These are phyloP conservation scores for Wickerhamomyces chambardii DNA, from an alignment of 805 yeast genomes.

Conservation along the genomic window DNA sequence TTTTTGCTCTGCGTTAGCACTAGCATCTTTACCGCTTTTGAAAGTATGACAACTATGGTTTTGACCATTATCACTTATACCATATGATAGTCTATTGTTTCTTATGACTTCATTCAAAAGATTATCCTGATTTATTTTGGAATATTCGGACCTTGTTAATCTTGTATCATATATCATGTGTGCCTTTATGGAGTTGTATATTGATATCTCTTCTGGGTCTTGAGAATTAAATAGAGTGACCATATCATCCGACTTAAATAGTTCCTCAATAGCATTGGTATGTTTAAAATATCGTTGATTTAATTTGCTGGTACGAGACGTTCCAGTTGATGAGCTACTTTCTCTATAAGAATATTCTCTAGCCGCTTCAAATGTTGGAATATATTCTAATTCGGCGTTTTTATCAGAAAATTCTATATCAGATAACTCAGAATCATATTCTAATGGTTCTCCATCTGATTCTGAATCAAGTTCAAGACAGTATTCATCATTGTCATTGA, in stretches of 20 bases:
- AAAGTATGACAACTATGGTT: not conserved
- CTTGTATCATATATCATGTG: slow-evolving; percentile 15
- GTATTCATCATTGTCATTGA: not conserved
- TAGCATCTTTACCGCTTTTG: slow-evolving; percentile 10
- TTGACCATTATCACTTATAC: slow-evolving; percentile 9
- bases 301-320: no score
- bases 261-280: slow-evolving; percentile 8
- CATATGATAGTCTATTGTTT: slow-evolving; percentile 19
- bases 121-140: slow-evolving; percentile 18
- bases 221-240: slow-evolving; percentile 21
- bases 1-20: slow-evolving; percentile 23
- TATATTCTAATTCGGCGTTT: slow-evolving; percentile 11
- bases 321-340: slow-evolving; percentile 1
- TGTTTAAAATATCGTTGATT: slow-evolving; percentile 1
- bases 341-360: slow-evolving; percentile 4
- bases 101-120: slow-evolving; percentile 19
- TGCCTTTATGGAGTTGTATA: slow-evolving; percentile 5
- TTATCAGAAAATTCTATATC: slow-evolving; percentile 16
- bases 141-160: slow-evolving; percentile 26
- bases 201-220: slow-evolving; percentile 11
- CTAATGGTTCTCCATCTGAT: slow-evolving; percentile 18
- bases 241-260: slow-evolving; percentile 11
- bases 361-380: slow-evolving; percentile 8
- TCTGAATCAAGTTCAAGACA: slow-evolving; percentile 9
- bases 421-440: slow-evolving; percentile 22